Evolutionary conservation across 164 flowering plant genomes (phyloP).

Genomic region (Vitis riparia): DNA sequence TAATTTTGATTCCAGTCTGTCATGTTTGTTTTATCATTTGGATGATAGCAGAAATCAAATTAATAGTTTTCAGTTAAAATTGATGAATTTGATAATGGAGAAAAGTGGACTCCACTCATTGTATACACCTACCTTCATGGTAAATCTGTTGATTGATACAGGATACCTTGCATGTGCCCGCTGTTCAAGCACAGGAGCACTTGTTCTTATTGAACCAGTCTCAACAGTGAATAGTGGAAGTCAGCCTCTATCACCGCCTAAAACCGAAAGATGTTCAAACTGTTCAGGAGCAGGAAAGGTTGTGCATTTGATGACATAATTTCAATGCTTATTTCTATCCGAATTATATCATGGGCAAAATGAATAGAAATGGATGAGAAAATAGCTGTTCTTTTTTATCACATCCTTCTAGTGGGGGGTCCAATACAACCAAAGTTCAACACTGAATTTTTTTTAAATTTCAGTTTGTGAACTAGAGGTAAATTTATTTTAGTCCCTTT

Average conservation of each 20-base stretch:
- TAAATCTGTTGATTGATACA: slow-evolving; percentile 28
- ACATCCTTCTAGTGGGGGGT: no score
- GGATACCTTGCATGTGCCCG: slow-evolving; percentile 99
- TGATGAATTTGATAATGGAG: neutral
- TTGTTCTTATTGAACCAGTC: slow-evolving; percentile 71
- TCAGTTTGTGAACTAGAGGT: no score
- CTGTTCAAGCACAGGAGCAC: slow-evolving; percentile 80
- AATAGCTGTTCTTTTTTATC: neutral
- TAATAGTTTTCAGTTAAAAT: neutral
- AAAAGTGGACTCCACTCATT: neutral
- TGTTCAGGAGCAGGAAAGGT: slow-evolving; percentile 99
- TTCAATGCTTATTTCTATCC: neutral
- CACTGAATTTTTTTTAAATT: no score
- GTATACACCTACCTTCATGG: neutral
- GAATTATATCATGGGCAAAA: neutral
- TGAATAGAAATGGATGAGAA: neutral
- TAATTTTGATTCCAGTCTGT: no score
- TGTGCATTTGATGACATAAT: slow-evolving; percentile 5
- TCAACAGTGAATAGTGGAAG: slow-evolving; percentile 54
- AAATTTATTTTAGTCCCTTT: neutral
- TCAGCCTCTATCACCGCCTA: slow-evolving; percentile 70
- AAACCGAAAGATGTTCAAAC: slow-evolving; percentile 86
- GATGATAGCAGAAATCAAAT: no score
- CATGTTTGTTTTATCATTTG: no score
- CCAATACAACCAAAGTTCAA: no score